phyloP scores from a whole-genome alignment of 2,329 filamentous ascomycete genomes.

The Pyrenophora seminiperda region DNA sequence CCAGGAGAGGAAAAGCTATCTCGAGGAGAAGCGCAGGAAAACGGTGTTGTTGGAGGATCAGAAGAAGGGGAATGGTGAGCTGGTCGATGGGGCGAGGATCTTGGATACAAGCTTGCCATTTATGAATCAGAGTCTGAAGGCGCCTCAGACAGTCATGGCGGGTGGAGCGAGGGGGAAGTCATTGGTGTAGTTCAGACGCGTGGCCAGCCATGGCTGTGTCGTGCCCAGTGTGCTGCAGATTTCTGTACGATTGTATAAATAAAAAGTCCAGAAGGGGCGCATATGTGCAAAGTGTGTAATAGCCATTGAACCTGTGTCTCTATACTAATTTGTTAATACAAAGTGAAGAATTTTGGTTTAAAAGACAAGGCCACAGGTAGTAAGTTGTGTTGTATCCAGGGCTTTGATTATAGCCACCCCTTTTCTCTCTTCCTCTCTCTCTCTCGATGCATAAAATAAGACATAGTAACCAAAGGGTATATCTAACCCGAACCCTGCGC shows the following conservation, averaged over 20 bases:
- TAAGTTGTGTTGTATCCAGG: not conserved
- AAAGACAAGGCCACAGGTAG: too few species aligned
- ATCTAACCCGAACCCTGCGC: not conserved
- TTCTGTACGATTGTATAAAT: constrained; percentile 3
- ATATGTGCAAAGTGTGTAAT: too few species aligned
- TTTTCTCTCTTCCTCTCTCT: too few species aligned
- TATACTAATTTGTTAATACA: too few species aligned
- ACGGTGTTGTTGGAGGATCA: constrained; percentile 60
- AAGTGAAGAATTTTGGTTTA: too few species aligned
- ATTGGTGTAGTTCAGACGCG: not conserved
- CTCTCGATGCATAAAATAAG: not conserved
- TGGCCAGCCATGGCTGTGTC: too few species aligned
- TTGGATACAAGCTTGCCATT: constrained; percentile 44
- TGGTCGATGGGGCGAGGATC: constrained; percentile 60
- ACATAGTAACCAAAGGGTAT: constrained; percentile 1
- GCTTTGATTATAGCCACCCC: not conserved
- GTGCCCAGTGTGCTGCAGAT: not conserved
- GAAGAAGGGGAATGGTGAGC: constrained; percentile 58
- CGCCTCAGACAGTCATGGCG: constrained; percentile 24
- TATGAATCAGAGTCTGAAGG: constrained; percentile 14
- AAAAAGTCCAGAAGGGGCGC: not conserved
- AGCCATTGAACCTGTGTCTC: too few species aligned
- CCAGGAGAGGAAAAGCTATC: constrained; percentile 65
- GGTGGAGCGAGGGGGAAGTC: constrained; percentile 22
- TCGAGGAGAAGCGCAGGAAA: constrained; percentile 65